Conservation (phyloP, 306 rosid species). For the Dalbergia cultrata region DNA sequence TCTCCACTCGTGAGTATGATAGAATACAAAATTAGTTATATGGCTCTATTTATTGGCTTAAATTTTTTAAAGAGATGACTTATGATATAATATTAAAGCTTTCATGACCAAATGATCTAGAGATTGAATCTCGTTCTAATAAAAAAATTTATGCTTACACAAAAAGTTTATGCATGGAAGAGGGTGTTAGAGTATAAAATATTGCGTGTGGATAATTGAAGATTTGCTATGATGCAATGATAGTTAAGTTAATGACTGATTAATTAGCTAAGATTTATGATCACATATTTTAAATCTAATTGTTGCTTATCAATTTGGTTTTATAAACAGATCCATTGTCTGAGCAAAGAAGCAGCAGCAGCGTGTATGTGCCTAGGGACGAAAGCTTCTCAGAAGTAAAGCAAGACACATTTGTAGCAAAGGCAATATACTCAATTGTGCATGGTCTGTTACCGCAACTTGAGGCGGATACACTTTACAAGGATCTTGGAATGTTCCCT, state of each 20-base stretch:
- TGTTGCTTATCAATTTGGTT: not conserved
- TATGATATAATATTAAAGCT: too few relatives aligned
- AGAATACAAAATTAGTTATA: too few relatives aligned
- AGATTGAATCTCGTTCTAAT: too few relatives aligned
- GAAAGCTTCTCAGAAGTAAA: constrained; percentile 70
- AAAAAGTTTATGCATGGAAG: too few relatives aligned
- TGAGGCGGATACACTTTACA: constrained; percentile 29
- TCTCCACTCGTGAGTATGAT: too few relatives aligned
- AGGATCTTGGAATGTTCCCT: constrained; percentile 53
- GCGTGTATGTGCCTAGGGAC: constrained; percentile 75
- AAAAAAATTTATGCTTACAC: too few relatives aligned
- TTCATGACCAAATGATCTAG: too few relatives aligned
- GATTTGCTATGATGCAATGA: too few relatives aligned
- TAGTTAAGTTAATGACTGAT: not conserved
- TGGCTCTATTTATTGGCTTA: too few relatives aligned
- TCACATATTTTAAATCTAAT: not conserved
- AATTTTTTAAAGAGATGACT: too few relatives aligned
- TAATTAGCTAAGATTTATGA: not conserved
- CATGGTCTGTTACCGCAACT: constrained; percentile 62
- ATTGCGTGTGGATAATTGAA: too few relatives aligned
- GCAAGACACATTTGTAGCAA: constrained; percentile 54
- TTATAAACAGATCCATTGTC: constrained; percentile 52
- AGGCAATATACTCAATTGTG: constrained; percentile 49
- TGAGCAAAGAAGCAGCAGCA: constrained; percentile 57
- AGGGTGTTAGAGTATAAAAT: too few relatives aligned